Base-by-base conservation (phyloP, 345 rosid species). In the Linum trigynum region DNA sequence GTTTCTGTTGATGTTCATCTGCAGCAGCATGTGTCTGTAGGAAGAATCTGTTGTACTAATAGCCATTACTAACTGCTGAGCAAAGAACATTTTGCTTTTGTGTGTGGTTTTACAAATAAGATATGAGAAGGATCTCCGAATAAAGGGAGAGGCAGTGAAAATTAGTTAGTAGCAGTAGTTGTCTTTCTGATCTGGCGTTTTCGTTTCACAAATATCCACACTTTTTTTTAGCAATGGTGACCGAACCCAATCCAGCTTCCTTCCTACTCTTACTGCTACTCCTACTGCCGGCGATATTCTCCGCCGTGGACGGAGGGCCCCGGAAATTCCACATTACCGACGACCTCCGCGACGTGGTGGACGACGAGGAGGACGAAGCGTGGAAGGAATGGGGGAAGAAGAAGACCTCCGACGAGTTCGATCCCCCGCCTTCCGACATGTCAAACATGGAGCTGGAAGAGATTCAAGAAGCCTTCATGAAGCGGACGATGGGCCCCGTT, bases 331-430 rank as follows among this genome's bases (percentile, higher is more conserved):
- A 88, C 80, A 78, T 92, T 68, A 57, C 87, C 64, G 97, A 94
- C 73, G 95, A 94, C 72, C 92, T 94, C 48, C 84, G 88, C 57
- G 96, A 86, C 80, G 86, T 94, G 0, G 70, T 88, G 23, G 96
- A 94, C 76, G 86, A 83, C 5, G 97, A 90, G 76, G 97, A 94
- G 81, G 97, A 94, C 74, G 97, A 90, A 3, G 75, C 76, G 53
- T 94, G 99, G 99, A 88, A 81, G 74, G 84, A 81, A 59, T 94
- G 97, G 99, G 99, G 99, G 10, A 79, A 78, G 70, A 79, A 68
- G 70, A 65, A 84, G 42, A 6, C 71, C 7, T 55, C 64, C 5
- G 81, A 78, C 1, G 76, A 73, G 53, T 76, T 76, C 64, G 90
- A 84, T 65, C 94, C 85, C 1, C 90, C 92, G 6, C 81, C 87